Conservation (phyloP, 345 rosid genomes). For the Salix suchowensis region DNA sequence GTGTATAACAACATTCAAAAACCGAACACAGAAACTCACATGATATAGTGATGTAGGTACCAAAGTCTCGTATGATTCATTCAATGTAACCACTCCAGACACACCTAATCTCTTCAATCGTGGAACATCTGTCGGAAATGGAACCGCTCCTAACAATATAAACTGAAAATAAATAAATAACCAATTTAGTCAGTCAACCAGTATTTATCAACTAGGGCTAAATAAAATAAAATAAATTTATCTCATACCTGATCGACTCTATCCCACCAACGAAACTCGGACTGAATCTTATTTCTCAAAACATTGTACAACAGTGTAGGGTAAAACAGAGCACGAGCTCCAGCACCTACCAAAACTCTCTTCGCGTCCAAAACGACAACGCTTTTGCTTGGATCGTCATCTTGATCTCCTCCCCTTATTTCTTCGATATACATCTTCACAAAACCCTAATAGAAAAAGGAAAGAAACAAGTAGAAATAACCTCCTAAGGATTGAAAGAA, state of each 20-base stretch:
- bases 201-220: not conserved
- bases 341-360: conserved; percentile 58
- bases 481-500: not conserved
- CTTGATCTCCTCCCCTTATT: conserved; percentile 4
- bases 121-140: conserved; percentile 78
- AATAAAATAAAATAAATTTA: too few species aligned
- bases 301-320: conserved; percentile 66
- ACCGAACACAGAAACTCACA: conserved; percentile 31
- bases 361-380: conserved; percentile 31
- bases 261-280: conserved; percentile 76
- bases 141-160: conserved; percentile 81
- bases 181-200: not conserved
- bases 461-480: not conserved
- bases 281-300: conserved; percentile 50
- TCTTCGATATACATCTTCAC: conserved; percentile 9
- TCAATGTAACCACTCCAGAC: conserved; percentile 76
- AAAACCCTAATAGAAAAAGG: not conserved
- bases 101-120: conserved; percentile 67
- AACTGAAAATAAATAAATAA: conserved; percentile 30
- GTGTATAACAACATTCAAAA: not conserved
- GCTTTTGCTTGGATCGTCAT: not conserved
- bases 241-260: conserved; percentile 49
- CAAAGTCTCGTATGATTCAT: conserved; percentile 77
- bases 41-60: conserved; percentile 66
- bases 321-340: conserved; percentile 59